Conservation (phyloP, 805 yeast species). For the Komagataella pseudopastoris region DNA sequence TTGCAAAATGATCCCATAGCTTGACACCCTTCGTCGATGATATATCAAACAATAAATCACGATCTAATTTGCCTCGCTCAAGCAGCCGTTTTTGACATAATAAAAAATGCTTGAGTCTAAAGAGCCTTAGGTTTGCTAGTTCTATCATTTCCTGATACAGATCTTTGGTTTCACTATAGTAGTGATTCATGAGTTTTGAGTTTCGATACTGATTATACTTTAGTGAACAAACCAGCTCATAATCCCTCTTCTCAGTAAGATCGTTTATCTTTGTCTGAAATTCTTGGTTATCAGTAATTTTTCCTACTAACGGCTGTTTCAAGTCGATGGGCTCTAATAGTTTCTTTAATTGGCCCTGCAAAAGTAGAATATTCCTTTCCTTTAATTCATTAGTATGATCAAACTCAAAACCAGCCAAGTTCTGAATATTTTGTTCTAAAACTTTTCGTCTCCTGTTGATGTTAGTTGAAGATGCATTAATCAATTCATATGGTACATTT, state of each 20-base stretch:
- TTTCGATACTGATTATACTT: slow-evolving; percentile 12
- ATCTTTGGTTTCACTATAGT: slow-evolving; percentile 12
- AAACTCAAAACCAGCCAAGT: neutral
- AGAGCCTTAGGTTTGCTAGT: slow-evolving; percentile 14
- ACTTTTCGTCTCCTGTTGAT: neutral
- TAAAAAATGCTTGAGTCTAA: slow-evolving; percentile 18
- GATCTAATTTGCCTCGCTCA: slow-evolving; percentile 11
- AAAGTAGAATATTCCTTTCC: neutral
- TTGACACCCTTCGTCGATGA: slow-evolving; percentile 15
- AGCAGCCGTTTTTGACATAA: slow-evolving; percentile 14
- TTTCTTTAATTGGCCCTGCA: neutral
- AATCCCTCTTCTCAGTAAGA: slow-evolving; percentile 19
- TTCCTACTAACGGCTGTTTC: neutral
- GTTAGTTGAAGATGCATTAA: neutral
- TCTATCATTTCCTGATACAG: slow-evolving; percentile 13
- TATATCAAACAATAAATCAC: slow-evolving; percentile 11
- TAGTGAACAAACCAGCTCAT: slow-evolving; percentile 14
- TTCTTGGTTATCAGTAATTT: neutral
- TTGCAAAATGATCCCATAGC: slow-evolving; percentile 15
- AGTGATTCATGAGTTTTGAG: slow-evolving; percentile 12
- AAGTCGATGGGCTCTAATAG: neutral
- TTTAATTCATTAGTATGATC: neutral
- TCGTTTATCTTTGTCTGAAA: slow-evolving; percentile 12
- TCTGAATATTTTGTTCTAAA: neutral
- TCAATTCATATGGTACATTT: neutral